Percentiles rank a stretch among this genome's conserved stretches.
Evolutionary conservation across 257 asterid genomes (phyloP).

Genomic region (Haberlea rhodopensis): DNA sequence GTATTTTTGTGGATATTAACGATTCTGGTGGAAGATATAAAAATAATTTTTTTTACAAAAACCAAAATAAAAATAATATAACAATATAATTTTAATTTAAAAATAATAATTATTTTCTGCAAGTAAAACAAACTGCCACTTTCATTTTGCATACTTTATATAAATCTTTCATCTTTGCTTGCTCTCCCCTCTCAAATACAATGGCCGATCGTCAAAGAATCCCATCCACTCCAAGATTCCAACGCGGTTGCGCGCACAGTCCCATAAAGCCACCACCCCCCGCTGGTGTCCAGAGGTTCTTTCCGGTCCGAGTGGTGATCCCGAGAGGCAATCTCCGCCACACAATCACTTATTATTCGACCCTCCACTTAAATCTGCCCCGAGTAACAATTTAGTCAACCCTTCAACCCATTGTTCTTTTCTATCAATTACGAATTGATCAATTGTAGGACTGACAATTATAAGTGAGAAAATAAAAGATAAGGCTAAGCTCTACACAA

Average conservation of each 20-base stretch:
- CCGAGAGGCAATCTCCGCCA: conserved; percentile 37
- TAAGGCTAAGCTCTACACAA: too few relatives aligned
- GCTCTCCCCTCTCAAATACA: background rate
- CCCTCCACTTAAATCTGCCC: too few relatives aligned
- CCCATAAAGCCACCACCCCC: conserved; percentile 55
- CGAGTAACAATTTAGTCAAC: too few relatives aligned
- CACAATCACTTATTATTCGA: conserved; percentile 44
- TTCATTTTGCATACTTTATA: background rate
- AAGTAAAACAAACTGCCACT: background rate
- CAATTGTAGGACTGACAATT: too few relatives aligned
- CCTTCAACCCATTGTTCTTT: too few relatives aligned
- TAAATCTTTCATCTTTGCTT: background rate
- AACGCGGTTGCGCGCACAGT: conserved; percentile 26
- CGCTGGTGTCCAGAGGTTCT: conserved; percentile 50
- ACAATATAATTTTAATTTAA: too few relatives aligned
- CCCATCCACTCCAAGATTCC: conserved; percentile 64
- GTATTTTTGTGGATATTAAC: too few relatives aligned
- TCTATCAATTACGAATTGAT: too few relatives aligned
- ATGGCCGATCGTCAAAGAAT: conserved; percentile 82
- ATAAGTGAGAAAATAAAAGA: too few relatives aligned
- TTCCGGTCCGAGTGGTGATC: conserved; percentile 78
- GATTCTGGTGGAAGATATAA: background rate
- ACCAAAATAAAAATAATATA: too few relatives aligned
- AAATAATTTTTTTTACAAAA: too few relatives aligned
- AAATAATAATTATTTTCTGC: background rate